phyloP scores from a whole-genome alignment of 2,329 filamentous ascomycete genomes.

The Ceratocystis cacaofunesta region DNA sequence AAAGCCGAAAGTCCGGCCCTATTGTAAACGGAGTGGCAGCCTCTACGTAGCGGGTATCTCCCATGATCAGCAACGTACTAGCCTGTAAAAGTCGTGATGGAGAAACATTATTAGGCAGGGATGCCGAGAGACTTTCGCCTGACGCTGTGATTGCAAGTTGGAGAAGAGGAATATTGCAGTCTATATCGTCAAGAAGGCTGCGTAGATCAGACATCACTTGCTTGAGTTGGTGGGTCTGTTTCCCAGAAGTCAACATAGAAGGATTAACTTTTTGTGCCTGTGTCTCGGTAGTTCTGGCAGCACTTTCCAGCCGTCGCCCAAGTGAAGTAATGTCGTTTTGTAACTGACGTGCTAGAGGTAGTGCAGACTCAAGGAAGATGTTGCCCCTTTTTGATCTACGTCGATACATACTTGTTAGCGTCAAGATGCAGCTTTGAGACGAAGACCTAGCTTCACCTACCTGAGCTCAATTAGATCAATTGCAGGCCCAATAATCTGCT shows the following conservation, averaged over 20 bases:
- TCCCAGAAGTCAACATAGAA: conserved; percentile 24
- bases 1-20: conserved; percentile 72
- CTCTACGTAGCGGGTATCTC: conserved; percentile 67
- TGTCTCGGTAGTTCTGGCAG: conserved; percentile 31
- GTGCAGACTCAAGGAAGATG: conserved; percentile 61
- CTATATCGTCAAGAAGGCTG: conserved; percentile 59
- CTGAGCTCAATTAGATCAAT: conserved; percentile 89
- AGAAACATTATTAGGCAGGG: conserved; percentile 67
- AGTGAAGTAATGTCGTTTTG: conserved; percentile 71
- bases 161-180: conserved; percentile 80
- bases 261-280: not conserved
- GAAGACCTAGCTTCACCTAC: conserved; percentile 29
- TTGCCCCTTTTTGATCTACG: conserved; percentile 39
- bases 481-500: conserved; percentile 68
- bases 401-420: not conserved
- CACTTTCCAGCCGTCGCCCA: conserved; percentile 57
- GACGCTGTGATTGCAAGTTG: conserved; percentile 91
- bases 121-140: conserved; percentile 70
- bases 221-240: conserved; percentile 39
- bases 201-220: conserved; percentile 63
- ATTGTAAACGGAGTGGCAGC: conserved; percentile 55
- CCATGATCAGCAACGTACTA: conserved; percentile 75
- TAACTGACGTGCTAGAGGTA: conserved; percentile 67
- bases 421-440: not conserved
- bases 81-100: conserved; percentile 84